Conservation (phyloP, 148 eudicot species). For the Arctostaphylos glauca region DNA sequence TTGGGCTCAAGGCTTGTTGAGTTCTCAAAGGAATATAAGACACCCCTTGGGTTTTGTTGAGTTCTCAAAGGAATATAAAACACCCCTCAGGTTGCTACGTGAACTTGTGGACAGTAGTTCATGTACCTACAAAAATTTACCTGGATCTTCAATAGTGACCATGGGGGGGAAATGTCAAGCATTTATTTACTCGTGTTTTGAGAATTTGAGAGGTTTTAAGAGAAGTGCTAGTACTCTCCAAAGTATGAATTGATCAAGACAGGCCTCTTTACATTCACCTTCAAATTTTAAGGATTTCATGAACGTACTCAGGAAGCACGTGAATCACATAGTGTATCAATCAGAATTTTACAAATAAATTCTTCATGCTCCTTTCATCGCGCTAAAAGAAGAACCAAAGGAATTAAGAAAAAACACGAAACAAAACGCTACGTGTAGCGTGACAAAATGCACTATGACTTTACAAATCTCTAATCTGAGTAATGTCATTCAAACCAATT, state of each 20-base stretch:
- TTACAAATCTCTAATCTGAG: no score
- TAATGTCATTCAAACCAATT: no score
- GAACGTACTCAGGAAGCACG: slow-evolving; percentile 6
- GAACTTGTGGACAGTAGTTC: background rate
- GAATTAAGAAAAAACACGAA: background rate
- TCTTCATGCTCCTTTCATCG: background rate
- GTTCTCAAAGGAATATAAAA: background rate
- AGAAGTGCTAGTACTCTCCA: background rate
- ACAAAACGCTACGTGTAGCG: background rate
- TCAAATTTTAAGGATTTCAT: background rate
- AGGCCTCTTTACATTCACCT: background rate
- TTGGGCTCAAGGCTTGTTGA: background rate
- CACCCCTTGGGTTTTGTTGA: background rate
- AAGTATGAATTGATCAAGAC: no score
- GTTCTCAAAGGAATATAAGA: background rate
- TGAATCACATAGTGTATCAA: background rate
- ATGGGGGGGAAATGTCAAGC: background rate
- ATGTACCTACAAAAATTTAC: background rate
- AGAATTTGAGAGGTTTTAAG: no score
- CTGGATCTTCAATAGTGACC: no score
- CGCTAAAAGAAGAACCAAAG: background rate
- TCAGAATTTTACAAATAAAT: background rate
- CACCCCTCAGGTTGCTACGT: background rate
- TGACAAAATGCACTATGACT: background rate
- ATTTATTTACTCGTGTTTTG: background rate